These are phyloP conservation scores for Pichia nanzhaoensis DNA, from an alignment of 805 yeast genomes.

Conservation along the genomic window DNA sequence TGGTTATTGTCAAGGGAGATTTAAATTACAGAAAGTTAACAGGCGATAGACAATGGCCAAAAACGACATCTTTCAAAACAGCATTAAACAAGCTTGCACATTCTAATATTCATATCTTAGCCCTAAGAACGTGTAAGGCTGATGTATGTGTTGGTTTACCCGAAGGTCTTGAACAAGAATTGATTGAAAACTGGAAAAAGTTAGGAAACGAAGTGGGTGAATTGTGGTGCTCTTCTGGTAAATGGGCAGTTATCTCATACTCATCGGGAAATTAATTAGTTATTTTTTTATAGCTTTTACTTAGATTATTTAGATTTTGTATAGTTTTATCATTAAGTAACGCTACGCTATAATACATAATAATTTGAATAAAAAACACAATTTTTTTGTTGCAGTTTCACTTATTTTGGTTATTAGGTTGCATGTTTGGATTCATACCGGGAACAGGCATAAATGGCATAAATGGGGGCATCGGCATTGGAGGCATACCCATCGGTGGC, in stretches of 20 bases:
- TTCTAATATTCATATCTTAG: conserved; percentile 57
- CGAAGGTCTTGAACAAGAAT: conserved; percentile 63
- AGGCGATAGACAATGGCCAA: conserved; percentile 85
- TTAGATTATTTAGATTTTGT: background rate
- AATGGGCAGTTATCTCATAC: conserved; percentile 85
- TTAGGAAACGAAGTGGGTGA: conserved; percentile 59
- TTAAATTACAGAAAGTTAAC: conserved; percentile 91
- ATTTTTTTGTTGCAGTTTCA: background rate
- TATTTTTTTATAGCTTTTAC: background rate
- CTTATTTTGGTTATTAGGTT: background rate
- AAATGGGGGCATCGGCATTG: conserved; percentile 20
- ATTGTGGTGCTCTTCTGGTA: conserved; percentile 84
- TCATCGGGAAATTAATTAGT: conserved; percentile 30
- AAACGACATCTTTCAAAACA: conserved; percentile 62
- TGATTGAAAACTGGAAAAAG: conserved; percentile 49
- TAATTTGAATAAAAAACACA: background rate
- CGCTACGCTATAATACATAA: background rate
- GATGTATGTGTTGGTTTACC: conserved; percentile 87
- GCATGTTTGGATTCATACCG: conserved; percentile 19
- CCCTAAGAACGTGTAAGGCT: conserved; percentile 92
- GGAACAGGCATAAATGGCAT: conserved; percentile 27
- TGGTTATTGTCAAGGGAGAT: conserved; percentile 90
- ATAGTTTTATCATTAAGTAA: background rate
- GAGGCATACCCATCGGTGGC: conserved; percentile 23
- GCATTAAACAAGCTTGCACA: conserved; percentile 67